Evolutionary conservation across 768 basidiomycete species (phyloP).

Genomic region (Cystobasidiopsis lactophilus): DNA sequence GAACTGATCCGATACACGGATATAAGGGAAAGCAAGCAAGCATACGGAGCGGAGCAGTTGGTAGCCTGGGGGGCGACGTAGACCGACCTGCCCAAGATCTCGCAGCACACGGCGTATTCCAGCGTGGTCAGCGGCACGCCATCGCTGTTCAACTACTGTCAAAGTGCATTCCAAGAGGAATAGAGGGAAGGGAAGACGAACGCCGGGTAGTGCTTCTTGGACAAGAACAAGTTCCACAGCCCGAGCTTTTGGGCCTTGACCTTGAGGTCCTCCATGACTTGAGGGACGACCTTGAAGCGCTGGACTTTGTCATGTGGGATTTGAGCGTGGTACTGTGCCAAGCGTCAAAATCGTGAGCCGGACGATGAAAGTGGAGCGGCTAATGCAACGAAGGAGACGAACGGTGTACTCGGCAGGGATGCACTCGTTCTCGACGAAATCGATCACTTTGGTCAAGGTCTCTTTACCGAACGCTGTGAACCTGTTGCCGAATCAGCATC

Average conservation of each 20-base stretch:
- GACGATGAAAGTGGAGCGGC: too few species aligned
- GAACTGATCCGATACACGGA: not conserved
- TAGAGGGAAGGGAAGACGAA: not conserved
- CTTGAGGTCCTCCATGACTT: constrained; percentile 65
- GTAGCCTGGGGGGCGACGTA: constrained; percentile 63
- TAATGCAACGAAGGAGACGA: not conserved
- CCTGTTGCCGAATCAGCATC: constrained; percentile 42
- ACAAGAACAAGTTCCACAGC: constrained; percentile 92
- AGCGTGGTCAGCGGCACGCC: constrained; percentile 82
- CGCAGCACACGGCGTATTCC: constrained; percentile 96
- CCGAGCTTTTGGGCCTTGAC: constrained; percentile 65
- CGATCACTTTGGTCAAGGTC: constrained; percentile 56
- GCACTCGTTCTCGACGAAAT: constrained; percentile 76
- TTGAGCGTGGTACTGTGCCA: constrained; percentile 41
- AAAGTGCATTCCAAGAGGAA: not conserved
- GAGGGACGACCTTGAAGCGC: constrained; percentile 68
- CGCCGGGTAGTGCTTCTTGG: constrained; percentile 76
- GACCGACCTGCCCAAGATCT: constrained; percentile 63
- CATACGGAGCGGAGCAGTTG: constrained; percentile 68
- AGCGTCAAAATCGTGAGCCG: not conserved
- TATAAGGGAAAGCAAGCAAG: too few species aligned
- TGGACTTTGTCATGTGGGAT: constrained; percentile 47
- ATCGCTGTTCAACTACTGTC: constrained; percentile 26
- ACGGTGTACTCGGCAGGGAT: constrained; percentile 46
- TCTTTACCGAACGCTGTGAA: constrained; percentile 78